These are phyloP conservation scores for Verbena officinalis DNA, from an alignment of 257 asterid genomes.

Conservation along the genomic window DNA sequence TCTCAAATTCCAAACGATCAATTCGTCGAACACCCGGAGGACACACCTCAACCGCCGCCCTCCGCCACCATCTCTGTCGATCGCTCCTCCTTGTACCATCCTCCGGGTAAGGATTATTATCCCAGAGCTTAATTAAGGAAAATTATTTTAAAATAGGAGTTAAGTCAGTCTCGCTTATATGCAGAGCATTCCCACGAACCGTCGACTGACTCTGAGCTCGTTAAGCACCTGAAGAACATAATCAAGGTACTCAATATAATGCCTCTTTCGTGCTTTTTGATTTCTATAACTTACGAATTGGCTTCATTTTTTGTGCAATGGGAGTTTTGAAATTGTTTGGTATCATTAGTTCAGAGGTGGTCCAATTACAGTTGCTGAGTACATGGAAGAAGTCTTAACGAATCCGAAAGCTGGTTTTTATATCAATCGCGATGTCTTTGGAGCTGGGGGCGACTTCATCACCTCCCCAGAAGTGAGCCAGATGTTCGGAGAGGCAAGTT, in stretches of 20 bases:
- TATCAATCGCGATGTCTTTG: conserved; percentile 92
- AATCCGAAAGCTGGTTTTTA: conserved; percentile 91
- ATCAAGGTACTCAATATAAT: conserved; percentile 59
- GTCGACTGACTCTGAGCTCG: conserved; percentile 70
- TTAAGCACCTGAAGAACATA: conserved; percentile 79
- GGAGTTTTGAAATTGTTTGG: conserved; percentile 20
- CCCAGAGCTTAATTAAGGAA: not conserved
- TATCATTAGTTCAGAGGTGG: conserved; percentile 88
- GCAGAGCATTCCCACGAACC: conserved; percentile 86
- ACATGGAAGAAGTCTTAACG: conserved; percentile 96
- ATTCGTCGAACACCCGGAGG: conserved; percentile 72
- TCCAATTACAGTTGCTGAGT: conserved; percentile 93
- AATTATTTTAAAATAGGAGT: too few species aligned
- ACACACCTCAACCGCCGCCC: conserved; percentile 37
- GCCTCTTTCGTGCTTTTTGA: not conserved
- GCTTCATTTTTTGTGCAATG: not conserved
- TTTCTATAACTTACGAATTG: not conserved
- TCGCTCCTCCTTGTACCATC: conserved; percentile 74
- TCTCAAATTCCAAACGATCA: conserved; percentile 43
- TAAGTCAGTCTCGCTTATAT: conserved; percentile 10
- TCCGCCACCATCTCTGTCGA: conserved; percentile 77
- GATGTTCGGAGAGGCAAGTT: conserved; percentile 94
- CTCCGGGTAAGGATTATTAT: conserved; percentile 47
- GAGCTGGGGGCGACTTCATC: conserved; percentile 88
- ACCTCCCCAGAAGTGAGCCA: conserved; percentile 99